Evolutionary conservation across 2,329 filamentous ascomycete genomes (phyloP).

Genomic region (Graphium sp.): DNA sequence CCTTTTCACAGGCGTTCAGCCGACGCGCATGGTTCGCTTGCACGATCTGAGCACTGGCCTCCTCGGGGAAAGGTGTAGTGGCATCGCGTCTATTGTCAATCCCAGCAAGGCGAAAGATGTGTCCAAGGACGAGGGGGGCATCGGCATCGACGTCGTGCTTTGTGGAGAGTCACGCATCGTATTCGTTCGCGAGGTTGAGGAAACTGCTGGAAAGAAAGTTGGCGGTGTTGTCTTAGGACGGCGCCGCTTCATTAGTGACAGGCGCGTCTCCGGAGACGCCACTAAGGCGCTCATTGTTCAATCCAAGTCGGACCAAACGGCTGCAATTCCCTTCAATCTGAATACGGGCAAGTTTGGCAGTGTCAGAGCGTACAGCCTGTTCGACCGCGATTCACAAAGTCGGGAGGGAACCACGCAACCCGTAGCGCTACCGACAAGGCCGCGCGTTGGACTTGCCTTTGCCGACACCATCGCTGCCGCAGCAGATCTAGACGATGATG

Average conservation of each 20-base stretch:
- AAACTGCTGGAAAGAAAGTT: constrained; percentile 24
- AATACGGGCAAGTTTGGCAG: constrained; percentile 24
- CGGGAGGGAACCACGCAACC: constrained; percentile 3
- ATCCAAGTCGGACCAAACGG: constrained; percentile 19
- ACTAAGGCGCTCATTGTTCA: constrained; percentile 37
- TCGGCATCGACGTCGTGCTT: constrained; percentile 35
- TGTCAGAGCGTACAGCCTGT: constrained; percentile 10
- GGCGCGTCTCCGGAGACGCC: constrained; percentile 18
- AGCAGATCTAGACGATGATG: constrained; percentile 31
- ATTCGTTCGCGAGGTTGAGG: constrained; percentile 34
- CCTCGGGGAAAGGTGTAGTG: constrained; percentile 38
- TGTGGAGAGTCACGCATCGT: constrained; percentile 39
- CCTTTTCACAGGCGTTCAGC: constrained; percentile 36
- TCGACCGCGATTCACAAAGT: not conserved
- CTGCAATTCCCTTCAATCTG: constrained; percentile 31
- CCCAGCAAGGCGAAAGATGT: constrained; percentile 9
- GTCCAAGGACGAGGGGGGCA: constrained; percentile 16
- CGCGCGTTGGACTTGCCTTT: constrained; percentile 28
- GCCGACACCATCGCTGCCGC: constrained; percentile 31
- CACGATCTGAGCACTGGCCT: constrained; percentile 34
- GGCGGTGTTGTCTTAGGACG: constrained; percentile 18
- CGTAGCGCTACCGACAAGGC: constrained; percentile 12
- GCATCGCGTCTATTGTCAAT: constrained; percentile 26
- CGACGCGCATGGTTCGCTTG: constrained; percentile 37
- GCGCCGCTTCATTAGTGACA: constrained; percentile 11